Evolutionary conservation across 148 eudicot genomes (phyloP).

Genomic region (Spergularia marina): DNA sequence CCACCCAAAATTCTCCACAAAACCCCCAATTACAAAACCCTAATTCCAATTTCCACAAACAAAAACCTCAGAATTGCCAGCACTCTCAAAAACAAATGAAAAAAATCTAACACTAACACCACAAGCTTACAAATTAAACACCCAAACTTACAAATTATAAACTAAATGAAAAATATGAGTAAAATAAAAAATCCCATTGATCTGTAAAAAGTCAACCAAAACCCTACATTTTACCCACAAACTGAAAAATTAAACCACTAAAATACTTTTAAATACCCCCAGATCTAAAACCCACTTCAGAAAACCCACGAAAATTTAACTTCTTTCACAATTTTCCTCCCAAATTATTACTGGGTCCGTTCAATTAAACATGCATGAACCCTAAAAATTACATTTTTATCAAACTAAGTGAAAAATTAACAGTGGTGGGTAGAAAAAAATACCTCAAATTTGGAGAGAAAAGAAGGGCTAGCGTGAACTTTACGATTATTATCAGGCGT

Average conservation of each 20-base stretch:
- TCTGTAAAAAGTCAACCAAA: neutral
- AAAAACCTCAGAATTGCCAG: too few relatives aligned
- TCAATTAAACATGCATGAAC: conserved; percentile 6
- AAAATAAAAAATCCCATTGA: too few relatives aligned
- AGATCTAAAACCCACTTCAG: conserved; percentile 20
- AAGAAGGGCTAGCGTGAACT: conserved; percentile 9
- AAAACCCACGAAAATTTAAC: neutral
- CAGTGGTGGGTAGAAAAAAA: neutral
- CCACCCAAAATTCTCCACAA: neutral
- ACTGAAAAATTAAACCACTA: neutral
- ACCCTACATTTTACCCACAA: neutral
- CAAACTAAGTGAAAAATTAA: neutral
- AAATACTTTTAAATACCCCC: neutral
- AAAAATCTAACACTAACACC: neutral
- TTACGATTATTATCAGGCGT: conserved; percentile 29
- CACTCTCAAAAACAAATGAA: neutral
- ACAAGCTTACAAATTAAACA: neutral
- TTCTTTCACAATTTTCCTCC: neutral
- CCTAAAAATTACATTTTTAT: neutral
- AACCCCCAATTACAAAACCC: neutral
- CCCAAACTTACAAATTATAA: too few relatives aligned
- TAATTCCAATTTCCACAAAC: neutral
- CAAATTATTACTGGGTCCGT: neutral
- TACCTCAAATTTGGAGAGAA: conserved; percentile 38
- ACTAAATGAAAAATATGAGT: too few relatives aligned